These are phyloP conservation scores for Staphylotrichum longicolle DNA, from an alignment of 495 filamentous ascomycete species.

Conservation along the genomic window DNA sequence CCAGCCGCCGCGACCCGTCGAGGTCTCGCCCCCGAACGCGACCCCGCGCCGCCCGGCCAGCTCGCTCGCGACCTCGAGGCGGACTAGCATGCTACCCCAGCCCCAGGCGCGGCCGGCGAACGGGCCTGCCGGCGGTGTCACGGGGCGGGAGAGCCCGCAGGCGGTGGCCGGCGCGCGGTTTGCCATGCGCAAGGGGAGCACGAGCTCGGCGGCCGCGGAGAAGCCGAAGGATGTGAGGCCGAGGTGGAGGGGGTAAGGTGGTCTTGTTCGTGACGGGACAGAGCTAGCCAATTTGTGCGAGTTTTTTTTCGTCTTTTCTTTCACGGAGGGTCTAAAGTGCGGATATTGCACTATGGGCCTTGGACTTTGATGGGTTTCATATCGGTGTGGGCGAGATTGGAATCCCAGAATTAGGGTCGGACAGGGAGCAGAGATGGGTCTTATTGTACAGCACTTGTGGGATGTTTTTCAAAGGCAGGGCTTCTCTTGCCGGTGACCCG, in stretches of 20 bases:
- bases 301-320: too few relatives aligned
- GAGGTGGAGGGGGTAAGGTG: constrained; percentile 29
- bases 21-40: constrained; percentile 18
- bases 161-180: constrained; percentile 39
- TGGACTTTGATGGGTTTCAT: too few relatives aligned
- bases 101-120: constrained; percentile 25
- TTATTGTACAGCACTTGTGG: too few relatives aligned
- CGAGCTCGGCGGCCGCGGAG: constrained; percentile 17
- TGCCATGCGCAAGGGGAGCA: constrained; percentile 38
- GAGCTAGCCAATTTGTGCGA: too few relatives aligned
- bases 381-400: too few relatives aligned
- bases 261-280: too few relatives aligned
- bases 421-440: too few relatives aligned
- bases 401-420: too few relatives aligned
- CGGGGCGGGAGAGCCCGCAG: constrained; percentile 43
- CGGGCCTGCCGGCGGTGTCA: constrained; percentile 4
- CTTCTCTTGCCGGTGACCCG: too few relatives aligned
- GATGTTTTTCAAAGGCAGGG: too few relatives aligned
- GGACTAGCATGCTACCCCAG: constrained; percentile 52
- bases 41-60: constrained; percentile 44
- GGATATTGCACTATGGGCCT: too few relatives aligned
- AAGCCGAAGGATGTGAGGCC: constrained; percentile 31
- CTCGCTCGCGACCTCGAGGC: constrained; percentile 43
- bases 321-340: too few relatives aligned
- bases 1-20: constrained; percentile 39